Percentiles rank a stretch among this genome's conserved stretches.
These are phyloP conservation scores for Sporothrix curviconia DNA, from an alignment of 2,329 filamentous ascomycete species.

Conservation along the genomic window DNA sequence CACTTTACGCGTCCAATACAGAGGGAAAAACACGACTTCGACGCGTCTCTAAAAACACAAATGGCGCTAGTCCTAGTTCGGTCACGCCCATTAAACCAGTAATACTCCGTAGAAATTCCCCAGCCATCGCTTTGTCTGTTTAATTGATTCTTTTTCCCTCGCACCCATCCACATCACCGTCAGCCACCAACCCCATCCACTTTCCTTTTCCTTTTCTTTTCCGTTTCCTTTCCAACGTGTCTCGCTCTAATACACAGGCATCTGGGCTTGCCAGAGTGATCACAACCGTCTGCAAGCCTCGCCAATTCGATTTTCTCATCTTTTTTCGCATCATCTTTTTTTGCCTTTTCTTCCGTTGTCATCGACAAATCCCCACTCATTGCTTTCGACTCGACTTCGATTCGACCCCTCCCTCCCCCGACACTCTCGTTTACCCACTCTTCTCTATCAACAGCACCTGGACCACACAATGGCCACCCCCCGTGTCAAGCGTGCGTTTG, in stretches of 20 bases:
- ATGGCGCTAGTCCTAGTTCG: not conserved
- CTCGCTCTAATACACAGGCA: not conserved
- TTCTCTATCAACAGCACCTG: too few relatives aligned
- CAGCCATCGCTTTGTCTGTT: constrained; percentile 8
- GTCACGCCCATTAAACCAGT: not conserved
- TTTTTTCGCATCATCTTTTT: not conserved
- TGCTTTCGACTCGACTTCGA: not conserved
- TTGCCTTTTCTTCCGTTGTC: not conserved
- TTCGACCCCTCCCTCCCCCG: not conserved
- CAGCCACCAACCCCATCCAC: not conserved
- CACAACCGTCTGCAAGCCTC: not conserved
- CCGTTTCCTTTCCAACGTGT: not conserved
- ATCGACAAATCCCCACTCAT: constrained; percentile 1
- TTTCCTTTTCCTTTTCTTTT: not conserved
- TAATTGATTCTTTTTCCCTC: not conserved
- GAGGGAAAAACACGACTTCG: constrained; percentile 8
- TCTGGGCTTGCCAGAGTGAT: not conserved
- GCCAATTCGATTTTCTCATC: not conserved
- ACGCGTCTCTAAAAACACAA: not conserved
- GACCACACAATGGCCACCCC: constrained; percentile 31
- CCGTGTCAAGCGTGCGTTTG: constrained; percentile 55
- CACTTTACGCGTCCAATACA: constrained; percentile 7
- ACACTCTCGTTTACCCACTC: not conserved
- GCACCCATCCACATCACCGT: not conserved
- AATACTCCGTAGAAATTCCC: not conserved